These are phyloP conservation scores for Lizonia empirigonia DNA, from an alignment of 2,329 filamentous ascomycete species.

Conservation along the genomic window DNA sequence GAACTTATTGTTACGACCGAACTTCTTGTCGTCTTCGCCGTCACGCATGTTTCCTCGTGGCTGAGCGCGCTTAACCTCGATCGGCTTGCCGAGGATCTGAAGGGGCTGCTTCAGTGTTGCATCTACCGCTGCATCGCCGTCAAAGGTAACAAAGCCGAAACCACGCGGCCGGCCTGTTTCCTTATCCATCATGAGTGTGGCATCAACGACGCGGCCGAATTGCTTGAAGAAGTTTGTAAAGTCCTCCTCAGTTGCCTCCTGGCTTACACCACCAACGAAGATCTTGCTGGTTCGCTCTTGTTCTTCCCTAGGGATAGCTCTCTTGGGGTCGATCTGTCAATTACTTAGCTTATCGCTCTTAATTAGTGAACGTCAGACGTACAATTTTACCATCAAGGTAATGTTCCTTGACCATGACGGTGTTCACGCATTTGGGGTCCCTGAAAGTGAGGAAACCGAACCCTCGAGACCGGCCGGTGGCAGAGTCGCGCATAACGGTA, in stretches of 20 bases:
- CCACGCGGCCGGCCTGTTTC: slow-evolving; percentile 96
- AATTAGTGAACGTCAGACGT: slow-evolving; percentile 51
- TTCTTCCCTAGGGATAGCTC: slow-evolving; percentile 94
- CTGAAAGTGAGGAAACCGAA: slow-evolving; percentile 98
- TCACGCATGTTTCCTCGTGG: slow-evolving; percentile 93
- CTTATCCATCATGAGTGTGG: slow-evolving; percentile 99
- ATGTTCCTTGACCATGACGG: slow-evolving; percentile 99
- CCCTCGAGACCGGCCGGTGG: slow-evolving; percentile 88
- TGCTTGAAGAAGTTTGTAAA: slow-evolving; percentile 97
- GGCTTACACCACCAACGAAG: slow-evolving; percentile 95
- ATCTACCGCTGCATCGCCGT: slow-evolving; percentile 93
- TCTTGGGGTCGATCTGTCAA: slow-evolving; percentile 90
- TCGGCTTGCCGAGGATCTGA: slow-evolving; percentile 92
- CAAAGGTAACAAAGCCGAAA: slow-evolving; percentile 98
- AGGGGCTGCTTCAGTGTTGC: slow-evolving; percentile 83
- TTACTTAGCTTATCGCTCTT: slow-evolving; percentile 25
- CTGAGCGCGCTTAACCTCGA: slow-evolving; percentile 98
- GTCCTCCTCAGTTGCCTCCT: slow-evolving; percentile 94
- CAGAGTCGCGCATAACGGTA: slow-evolving; percentile 98
- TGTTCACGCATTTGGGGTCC: slow-evolving; percentile 96
- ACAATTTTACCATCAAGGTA: slow-evolving; percentile 98
- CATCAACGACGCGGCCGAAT: slow-evolving; percentile 94
- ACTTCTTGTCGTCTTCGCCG: slow-evolving; percentile 71
- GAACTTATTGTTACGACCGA: slow-evolving; percentile 47
- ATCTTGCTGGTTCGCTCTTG: slow-evolving; percentile 99